These are phyloP conservation scores for Fusarium napiforme DNA, from an alignment of 2,329 filamentous ascomycete species.

Conservation along the genomic window DNA sequence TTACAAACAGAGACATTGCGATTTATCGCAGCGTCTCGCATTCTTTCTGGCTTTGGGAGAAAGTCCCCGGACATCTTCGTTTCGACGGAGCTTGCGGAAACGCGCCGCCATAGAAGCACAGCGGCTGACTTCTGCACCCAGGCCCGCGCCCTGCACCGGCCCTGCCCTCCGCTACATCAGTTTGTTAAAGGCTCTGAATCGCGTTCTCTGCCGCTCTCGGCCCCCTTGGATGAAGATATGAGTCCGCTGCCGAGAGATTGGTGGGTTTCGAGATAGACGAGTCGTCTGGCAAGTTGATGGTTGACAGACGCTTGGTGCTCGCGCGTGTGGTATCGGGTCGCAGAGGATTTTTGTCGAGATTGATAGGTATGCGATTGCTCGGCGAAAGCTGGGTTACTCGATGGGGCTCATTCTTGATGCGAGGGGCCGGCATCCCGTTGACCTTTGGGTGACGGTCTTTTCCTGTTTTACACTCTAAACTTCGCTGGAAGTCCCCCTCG, in stretches of 20 bases:
- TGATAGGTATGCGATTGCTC: constrained; percentile 99
- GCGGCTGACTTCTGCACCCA: constrained; percentile 83
- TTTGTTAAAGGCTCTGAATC: constrained; percentile 13
- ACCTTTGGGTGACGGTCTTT: constrained; percentile 38
- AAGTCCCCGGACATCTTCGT: constrained; percentile 95
- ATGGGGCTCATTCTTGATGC: constrained; percentile 99
- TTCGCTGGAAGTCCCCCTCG: constrained; percentile 55
- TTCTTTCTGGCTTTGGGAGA: constrained; percentile 88
- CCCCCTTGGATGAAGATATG: constrained; percentile 86
- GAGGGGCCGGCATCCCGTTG: constrained; percentile 70
- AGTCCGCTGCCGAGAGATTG: constrained; percentile 67
- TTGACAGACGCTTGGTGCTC: constrained; percentile 60
- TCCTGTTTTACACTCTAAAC: constrained; percentile 51
- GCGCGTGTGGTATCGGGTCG: constrained; percentile 56
- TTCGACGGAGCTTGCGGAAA: constrained; percentile 77
- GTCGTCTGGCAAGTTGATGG: constrained; percentile 49
- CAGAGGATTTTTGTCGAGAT: constrained; percentile 85
- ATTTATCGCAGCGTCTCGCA: constrained; percentile 45
- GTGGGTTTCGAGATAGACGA: constrained; percentile 24
- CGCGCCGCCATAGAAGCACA: constrained; percentile 99
- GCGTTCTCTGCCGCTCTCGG: constrained; percentile 52
- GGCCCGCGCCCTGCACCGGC: constrained; percentile 58
- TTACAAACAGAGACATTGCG: constrained; percentile 79
- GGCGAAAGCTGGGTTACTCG: constrained; percentile 82
- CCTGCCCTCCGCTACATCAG: constrained; percentile 60